Base-by-base conservation (phyloP, 176 grass and related monocot species). In the Oryza meridionalis region DNA sequence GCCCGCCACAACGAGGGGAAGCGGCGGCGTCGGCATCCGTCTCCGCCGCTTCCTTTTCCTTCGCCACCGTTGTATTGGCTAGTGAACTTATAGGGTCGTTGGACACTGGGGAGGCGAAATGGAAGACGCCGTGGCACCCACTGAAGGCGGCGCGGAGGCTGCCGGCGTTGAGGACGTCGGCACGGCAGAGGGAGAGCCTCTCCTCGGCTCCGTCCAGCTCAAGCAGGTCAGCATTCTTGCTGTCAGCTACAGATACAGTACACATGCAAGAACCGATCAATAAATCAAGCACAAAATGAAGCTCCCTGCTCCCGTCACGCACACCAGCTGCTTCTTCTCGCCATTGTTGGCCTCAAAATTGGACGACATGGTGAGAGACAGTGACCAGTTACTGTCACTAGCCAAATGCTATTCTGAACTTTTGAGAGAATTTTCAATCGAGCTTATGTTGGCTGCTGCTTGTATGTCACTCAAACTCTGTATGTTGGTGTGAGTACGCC, bases 121-220 rank as follows among this genome's bases (percentile, higher is more conserved):
- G 91, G 80, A 90, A 84, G 55, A 92, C 88, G 21, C 88, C 91
- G 1, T 62, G 37, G 75, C 91, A 92, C 9, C 91, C 91, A 5
- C 1, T 1, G 84, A 92, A 87, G 0, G 88, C 84, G 11, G 53
- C 37, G 8, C 37, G 75, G 4, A 92, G 74, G 70, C 75, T 77
- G 35, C 35, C 35, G 5, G 5, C 35, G 5, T 37, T 5, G 35
- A 37, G 35, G 35, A 37, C 35, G 35, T 37, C 35, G 35, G 35
- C 35, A 0, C 35, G 35, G 35, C 35, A 37, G 5, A 37, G 35
- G 35, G 35, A 6, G 35, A 37, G 35, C 35, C 88, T 73, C 66
- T 85, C 77, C 19, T 45, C 65, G 2, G 88, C 91, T 1, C 88
- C 88, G 0, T 88, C 77, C 9, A 90, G 72, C 0, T 33, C 24